Evolutionary conservation across 495 filamentous ascomycete species (phyloP), one percentile per base, ranked within the genome.

Genomic region (Hypoxylon trugodes): DNA sequence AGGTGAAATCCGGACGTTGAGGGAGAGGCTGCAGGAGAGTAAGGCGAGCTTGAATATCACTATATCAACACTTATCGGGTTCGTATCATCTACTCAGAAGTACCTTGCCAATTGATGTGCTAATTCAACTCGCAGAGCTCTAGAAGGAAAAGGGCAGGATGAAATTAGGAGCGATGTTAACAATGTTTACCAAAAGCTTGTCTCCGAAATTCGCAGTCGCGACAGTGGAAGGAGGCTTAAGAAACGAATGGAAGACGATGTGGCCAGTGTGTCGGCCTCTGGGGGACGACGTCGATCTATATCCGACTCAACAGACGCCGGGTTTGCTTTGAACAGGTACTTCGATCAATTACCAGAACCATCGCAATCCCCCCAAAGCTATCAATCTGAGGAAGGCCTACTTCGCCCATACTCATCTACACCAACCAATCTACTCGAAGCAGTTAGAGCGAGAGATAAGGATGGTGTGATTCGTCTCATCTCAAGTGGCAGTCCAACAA

Each of bases 61-160:
- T 0, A 38, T 68, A 19, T 60, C 42, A 8, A 48, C 53, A 26
- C 42, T 65, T 7, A 68, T 49, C 16, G 60, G 46, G 60, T 64
- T 48, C 26, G 45, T 58, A 15, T 38, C 2, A 32, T 26, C n/a
- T 2, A 26, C 25, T 43, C 8, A 12, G 25, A n/a, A 12, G 9
- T 6, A n/a, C n/a, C n/a, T n/a, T n/a, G n/a, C n/a, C 10, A 43
- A 25, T 42, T 2, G 15, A 2, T 4, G 15, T 18, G 37, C 18
- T 64, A 16, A 54, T 13, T n/a, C 5, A 10, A 47, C 3, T 1
- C n/a, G 8, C 15, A 68, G 65, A n/a, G 42, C 55, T 26, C 50
- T 68, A 7, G 46, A 55, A 16, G 65, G 65, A 2, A 68, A 68
- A 49, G 65, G 65, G 3, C 60, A 60, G 13, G 48, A 65, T 30